phyloP scores from a whole-genome alignment of 2,329 filamentous ascomycete species.

The Fusarium sp. region DNA sequence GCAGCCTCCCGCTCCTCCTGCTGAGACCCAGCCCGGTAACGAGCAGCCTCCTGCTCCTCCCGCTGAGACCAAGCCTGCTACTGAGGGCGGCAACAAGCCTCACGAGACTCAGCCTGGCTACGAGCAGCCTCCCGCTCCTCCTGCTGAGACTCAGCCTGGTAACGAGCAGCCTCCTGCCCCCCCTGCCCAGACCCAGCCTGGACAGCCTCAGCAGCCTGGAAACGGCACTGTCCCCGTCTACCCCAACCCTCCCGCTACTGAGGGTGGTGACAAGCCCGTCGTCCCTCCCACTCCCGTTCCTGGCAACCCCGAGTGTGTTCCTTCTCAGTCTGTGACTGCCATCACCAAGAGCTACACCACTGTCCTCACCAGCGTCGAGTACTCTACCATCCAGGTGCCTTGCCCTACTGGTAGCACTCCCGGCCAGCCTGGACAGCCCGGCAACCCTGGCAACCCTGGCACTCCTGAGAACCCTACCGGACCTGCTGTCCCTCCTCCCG shows the following conservation, averaged over 20 bases:
- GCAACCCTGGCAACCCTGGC: slow-evolving; percentile 8
- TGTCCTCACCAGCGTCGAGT: slow-evolving; percentile 68
- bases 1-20: neutral
- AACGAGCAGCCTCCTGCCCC: slow-evolving; percentile 16
- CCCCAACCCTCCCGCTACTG: slow-evolving; percentile 36
- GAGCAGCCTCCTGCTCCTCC: slow-evolving; percentile 13
- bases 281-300: slow-evolving; percentile 37
- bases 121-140: slow-evolving; percentile 4
- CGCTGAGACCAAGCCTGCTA: slow-evolving; percentile 21
- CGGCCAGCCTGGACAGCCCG: slow-evolving; percentile 17
- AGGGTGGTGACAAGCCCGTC: slow-evolving; percentile 29
- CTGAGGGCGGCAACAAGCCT: slow-evolving; percentile 7
- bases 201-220: slow-evolving; percentile 27
- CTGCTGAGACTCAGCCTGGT: slow-evolving; percentile 1
- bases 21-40: neutral
- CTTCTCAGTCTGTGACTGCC: slow-evolving; percentile 61
- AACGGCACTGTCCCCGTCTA: slow-evolving; percentile 47
- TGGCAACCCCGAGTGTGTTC: slow-evolving; percentile 42
- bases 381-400: slow-evolving; percentile 57
- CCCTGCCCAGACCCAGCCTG: slow-evolving; percentile 9
- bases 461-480: slow-evolving; percentile 26
- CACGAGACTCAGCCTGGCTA: slow-evolving; percentile 6
- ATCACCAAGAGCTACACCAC: slow-evolving; percentile 71
- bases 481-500: slow-evolving; percentile 50
- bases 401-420: slow-evolving; percentile 43